Evolutionary conservation across 2,329 filamentous ascomycete genomes (phyloP), one percentile per base, ranked within the genome.

Genomic region (Alternaria infectoria): DNA sequence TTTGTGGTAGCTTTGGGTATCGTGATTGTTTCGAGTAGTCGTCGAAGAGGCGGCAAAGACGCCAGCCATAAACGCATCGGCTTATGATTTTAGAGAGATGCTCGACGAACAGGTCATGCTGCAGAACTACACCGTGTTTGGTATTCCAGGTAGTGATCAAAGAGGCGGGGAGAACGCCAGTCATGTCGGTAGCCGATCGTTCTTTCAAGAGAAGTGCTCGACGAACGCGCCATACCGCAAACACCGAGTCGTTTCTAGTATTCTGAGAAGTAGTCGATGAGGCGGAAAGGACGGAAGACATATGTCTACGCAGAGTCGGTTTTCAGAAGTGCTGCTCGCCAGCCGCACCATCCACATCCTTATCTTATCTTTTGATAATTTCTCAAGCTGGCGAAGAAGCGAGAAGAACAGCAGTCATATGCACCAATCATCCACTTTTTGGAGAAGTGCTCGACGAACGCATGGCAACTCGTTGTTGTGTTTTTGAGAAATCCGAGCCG

Each of bases 61-160:
- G n/a, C n/a, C n/a, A n/a, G n/a, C n/a, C n/a, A n/a, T n/a, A n/a
- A n/a, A n/a, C 28, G 1, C 3, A 3, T 13, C 11, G 0, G 28
- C 5, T 30, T 0, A 30, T 30, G 13, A 3, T 36, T 36, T 36
- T 36, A 0, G 2, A 36, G 15, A 3, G 15, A 2, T 5, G 15
- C 2, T 40, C 32, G 32, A n/a, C 0, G 15, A 40, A n/a, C 2
- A n/a, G 10, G 8, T 0, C 32, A 36, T 32, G 3, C 6, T 2
- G 6, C 12, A 7, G 5, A 2, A 7, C 15, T 15, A 0, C 2
- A 6, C 12, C 2, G 0, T 6, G 7, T 32, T 15, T 2, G 6
- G 7, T 5, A 36, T 36, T n/a, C 8, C 15, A 8, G 0, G 32
- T n/a, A 17, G 15, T 1, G 5, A 8, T 40, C 4, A 15, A 40